phyloP scores from a whole-genome alignment of 2,329 filamentous ascomycete genomes.

The Aspergillus pseudonomiae region DNA sequence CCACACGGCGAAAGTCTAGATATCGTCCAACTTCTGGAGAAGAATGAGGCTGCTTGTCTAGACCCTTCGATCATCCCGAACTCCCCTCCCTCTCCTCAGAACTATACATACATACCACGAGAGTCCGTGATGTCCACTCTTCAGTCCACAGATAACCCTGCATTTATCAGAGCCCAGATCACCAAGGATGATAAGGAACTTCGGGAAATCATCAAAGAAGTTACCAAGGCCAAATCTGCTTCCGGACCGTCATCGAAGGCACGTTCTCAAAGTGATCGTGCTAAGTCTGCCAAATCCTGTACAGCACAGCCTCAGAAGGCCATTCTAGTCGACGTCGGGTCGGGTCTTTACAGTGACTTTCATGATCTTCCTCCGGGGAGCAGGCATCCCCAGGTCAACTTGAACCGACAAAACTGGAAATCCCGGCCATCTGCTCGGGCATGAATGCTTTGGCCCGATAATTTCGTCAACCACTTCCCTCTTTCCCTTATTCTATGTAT shows the following conservation, averaged over 20 bases:
- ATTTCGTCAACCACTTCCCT: not conserved
- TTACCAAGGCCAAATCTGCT: slow-evolving; percentile 44
- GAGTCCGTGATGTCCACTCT: slow-evolving; percentile 78
- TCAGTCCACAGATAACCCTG: slow-evolving; percentile 55
- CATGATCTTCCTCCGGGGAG: slow-evolving; percentile 28
- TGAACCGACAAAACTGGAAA: slow-evolving; percentile 40
- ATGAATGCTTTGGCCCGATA: slow-evolving; percentile 12
- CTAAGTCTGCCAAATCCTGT: slow-evolving; percentile 31
- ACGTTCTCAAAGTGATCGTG: slow-evolving; percentile 28
- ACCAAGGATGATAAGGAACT: slow-evolving; percentile 73
- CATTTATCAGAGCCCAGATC: slow-evolving; percentile 85
- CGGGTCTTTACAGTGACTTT: slow-evolving; percentile 38
- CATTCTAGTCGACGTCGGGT: slow-evolving; percentile 48
- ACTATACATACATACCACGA: slow-evolving; percentile 70
- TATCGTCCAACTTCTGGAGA: slow-evolving; percentile 75
- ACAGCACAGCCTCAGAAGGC: slow-evolving; percentile 48
- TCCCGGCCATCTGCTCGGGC: slow-evolving; percentile 34
- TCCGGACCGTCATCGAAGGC: slow-evolving; percentile 19
- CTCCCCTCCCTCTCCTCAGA: slow-evolving; percentile 61
- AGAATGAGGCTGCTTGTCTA: slow-evolving; percentile 68
- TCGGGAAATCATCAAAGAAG: slow-evolving; percentile 68
- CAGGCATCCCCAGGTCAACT: slow-evolving; percentile 35
- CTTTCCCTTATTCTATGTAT: slow-evolving; percentile 14
- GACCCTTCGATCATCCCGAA: slow-evolving; percentile 65
- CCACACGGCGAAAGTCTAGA: slow-evolving; percentile 84